Base-by-base conservation (phyloP, 495 filamentous ascomycete species). In the Hypoxylon subgilvum region DNA sequence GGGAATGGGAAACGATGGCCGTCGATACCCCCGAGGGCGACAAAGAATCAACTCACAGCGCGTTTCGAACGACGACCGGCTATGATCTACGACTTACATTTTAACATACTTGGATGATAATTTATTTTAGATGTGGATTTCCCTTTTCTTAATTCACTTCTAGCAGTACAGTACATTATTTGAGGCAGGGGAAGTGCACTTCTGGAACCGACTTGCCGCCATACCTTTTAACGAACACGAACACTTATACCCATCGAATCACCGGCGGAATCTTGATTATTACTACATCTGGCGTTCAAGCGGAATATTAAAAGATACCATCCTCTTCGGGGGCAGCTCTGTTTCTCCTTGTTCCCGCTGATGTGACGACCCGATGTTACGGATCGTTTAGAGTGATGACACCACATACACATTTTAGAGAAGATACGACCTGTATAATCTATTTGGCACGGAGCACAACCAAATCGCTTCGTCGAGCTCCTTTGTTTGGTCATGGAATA, bases 1-100 rank as follows among this genome's bases (percentile, higher is more conserved):
- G 66, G 14, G 80, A 83, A 48, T 84, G 81, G 81, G 81, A 83
- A 35, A 59, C 68, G 65, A 78, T 81, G 71, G 64, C 73, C 3
- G 67, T 82, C 22, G 76, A 80, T 36, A 72, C 50, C 8, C 67
- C 73, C 5, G 77, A 78, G 34, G 58, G 61, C n/a, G 73, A 76
- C 27, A 50, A 68, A 47, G 63, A 64, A 12, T 72, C 73, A 2
- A 61, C 72, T 16, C 67, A 69, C 43, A 69, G 73, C 52, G 59
- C 69, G 13, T 69, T 64, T 43, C 64, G 56, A n/a, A 65, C 74
- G 12, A 65, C 64, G 38, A 63, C 69, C 16, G 73, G 65, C 23
- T 75, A 74, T 58, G 79, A 83, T 65, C 55, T 83, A 42, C 72
- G 79, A 55, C 60, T 83, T 52, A 69, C 68, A 28, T 82, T 76